phyloP scores from a whole-genome alignment of 495 filamentous ascomycete genomes.

The Parathielavia appendiculata region DNA sequence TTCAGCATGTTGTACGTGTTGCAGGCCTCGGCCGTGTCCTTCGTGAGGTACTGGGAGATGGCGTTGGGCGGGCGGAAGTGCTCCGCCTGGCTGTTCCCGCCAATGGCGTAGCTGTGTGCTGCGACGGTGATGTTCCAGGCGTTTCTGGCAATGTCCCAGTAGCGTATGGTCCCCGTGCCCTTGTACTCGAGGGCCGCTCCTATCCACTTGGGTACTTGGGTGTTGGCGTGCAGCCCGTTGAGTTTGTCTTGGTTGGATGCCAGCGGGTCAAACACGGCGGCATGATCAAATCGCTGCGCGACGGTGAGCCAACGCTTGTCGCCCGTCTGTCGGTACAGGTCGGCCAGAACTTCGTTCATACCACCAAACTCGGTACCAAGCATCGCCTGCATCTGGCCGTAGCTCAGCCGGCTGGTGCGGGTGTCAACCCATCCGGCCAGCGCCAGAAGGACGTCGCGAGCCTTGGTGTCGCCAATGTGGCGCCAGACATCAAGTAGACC shows the following conservation, averaged over 20 bases:
- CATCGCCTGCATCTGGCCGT: conserved; percentile 35
- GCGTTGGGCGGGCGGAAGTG: conserved; percentile 35
- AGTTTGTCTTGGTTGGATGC: conserved; percentile 31
- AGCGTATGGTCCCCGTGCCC: conserved; percentile 29
- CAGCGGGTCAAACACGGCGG: conserved; percentile 33
- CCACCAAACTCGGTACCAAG: conserved; percentile 38
- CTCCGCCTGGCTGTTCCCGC: conserved; percentile 39
- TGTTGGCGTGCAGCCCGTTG: conserved; percentile 39
- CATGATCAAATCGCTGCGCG: conserved; percentile 37
- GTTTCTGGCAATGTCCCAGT: conserved; percentile 33
- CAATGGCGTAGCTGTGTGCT: conserved; percentile 37
- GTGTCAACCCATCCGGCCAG: conserved; percentile 36
- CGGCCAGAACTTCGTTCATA: conserved; percentile 37
- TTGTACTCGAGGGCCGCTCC: conserved; percentile 32
- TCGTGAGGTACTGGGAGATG: conserved; percentile 29
- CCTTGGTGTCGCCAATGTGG: conserved; percentile 29
- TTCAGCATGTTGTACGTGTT: conserved; percentile 43
- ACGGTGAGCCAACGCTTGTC: conserved; percentile 32
- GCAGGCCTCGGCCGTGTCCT: conserved; percentile 36
- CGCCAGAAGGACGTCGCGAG: conserved; percentile 27
- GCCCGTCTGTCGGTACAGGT: conserved; percentile 32
- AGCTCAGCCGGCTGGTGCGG: conserved; percentile 29
- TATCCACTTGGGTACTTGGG: conserved; percentile 40
- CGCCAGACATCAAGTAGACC: conserved; percentile 35
- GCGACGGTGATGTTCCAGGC: conserved; percentile 35